Percentiles rank a stretch among this genome's conserved stretches.
Conservation (phyloP, 140 eudicot genomes). For the Ambrosia hybrid region DNA sequence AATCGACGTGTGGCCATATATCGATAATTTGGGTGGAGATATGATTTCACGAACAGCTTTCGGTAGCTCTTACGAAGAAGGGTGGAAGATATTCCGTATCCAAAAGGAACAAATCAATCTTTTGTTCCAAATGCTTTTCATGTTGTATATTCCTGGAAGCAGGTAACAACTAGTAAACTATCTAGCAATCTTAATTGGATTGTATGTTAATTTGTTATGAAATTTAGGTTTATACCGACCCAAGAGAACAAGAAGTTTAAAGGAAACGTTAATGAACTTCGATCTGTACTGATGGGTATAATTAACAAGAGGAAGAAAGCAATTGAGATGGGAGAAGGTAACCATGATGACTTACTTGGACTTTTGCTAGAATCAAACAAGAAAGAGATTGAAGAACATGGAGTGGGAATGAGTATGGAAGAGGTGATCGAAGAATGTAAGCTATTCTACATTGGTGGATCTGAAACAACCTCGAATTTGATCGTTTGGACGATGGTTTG, state of each 20-base stretch:
- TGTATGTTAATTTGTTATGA: not conserved
- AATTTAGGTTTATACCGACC: conserved; percentile 42
- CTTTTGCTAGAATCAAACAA: conserved; percentile 40
- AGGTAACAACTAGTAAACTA: conserved; percentile 14
- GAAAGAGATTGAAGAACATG: conserved; percentile 39
- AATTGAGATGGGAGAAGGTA: conserved; percentile 30
- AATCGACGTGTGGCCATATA: conserved; percentile 31
- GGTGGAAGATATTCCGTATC: conserved; percentile 27
- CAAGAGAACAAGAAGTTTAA: conserved; percentile 36
- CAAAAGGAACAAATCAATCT: conserved; percentile 36
- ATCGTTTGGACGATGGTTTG: conserved; percentile 45
- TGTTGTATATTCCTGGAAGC: conserved; percentile 28
- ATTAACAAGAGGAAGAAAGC: conserved; percentile 38
- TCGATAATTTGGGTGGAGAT: conserved; percentile 31
- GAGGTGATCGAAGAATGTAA: conserved; percentile 52
- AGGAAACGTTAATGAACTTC: conserved; percentile 22
- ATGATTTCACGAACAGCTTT: conserved; percentile 39
- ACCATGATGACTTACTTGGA: conserved; percentile 38
- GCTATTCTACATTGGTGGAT: conserved; percentile 43
- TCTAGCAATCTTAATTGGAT: not conserved
- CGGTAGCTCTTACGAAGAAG: conserved; percentile 33
- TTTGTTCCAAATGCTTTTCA: conserved; percentile 17
- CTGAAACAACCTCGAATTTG: conserved; percentile 43
- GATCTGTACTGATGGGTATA: conserved; percentile 26
- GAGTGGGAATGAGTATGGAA: conserved; percentile 44